Base-by-base conservation (phyloP, 1,284 basidiomycete species). In the Schizophyllum commune region DNA sequence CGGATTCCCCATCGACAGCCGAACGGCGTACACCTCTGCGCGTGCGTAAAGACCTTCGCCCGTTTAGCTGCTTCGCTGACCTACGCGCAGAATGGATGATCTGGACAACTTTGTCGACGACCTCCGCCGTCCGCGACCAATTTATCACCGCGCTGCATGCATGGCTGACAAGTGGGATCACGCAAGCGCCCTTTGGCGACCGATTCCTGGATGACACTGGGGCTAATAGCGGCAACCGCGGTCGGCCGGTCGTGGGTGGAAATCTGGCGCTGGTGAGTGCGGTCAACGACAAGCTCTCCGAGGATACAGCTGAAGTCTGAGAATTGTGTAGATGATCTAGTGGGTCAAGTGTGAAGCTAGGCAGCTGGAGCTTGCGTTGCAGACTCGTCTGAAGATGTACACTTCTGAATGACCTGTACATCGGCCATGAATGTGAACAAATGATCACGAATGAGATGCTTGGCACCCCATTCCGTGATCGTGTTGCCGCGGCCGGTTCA, bases 21-120 rank as follows among this genome's bases (percentile, higher is more conserved):
- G 81, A 27, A 84, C 87, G 68, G 82, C 83, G 9, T 88, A 85
- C 69, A 86, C 84, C 33, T 87, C 87, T 72, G 81, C 83, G 58
- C 83, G 82, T 82, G 65, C 53, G 65, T 70, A 21, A n/a, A n/a
- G n/a, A n/a, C n/a, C n/a, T n/a, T n/a, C n/a, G n/a, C n/a, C n/a
- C n/a, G n/a, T n/a, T n/a, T n/a, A n/a, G n/a, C n/a, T n/a, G n/a
- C n/a, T n/a, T n/a, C n/a, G n/a, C n/a, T n/a, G n/a, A n/a, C n/a
- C n/a, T n/a, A n/a, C n/a, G n/a, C n/a, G 19, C 63, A 82, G 84
- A 88, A 66, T 88, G 86, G 86, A 73, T 84, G 64, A 82, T 84
- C 13, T 86, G 79, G 78, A 87, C 84, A 2, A 82, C 76, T 6
- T 77, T 84, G 47, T 79, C 82, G 65, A 82, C 81, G 4, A 77